A percentile compares a stretch with the other conserved stretches of the same genome.
phyloP scores from a whole-genome alignment of 2,329 filamentous ascomycete species.

The Fusarium siculi region DNA sequence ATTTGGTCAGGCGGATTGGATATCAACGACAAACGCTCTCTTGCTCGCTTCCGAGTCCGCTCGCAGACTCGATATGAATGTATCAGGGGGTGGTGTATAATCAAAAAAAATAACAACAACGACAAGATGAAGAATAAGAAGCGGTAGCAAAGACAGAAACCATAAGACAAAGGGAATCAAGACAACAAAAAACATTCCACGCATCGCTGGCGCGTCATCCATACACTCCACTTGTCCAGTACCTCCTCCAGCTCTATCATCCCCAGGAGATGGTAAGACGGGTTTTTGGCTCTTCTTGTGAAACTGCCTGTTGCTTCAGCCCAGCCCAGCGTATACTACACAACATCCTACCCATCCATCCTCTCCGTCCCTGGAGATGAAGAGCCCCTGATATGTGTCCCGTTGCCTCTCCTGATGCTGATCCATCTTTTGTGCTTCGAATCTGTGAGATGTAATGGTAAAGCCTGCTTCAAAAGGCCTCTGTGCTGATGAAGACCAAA shows the following conservation, averaged over 20 bases:
- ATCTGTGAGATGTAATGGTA: constrained; percentile 48
- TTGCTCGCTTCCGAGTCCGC: constrained; percentile 46
- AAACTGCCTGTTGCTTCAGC: constrained; percentile 19
- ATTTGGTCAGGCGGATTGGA: constrained; percentile 19
- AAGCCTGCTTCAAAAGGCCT: constrained; percentile 43
- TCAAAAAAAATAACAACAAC: constrained; percentile 43
- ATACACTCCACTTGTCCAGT: constrained; percentile 22
- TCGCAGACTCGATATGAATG: constrained; percentile 48
- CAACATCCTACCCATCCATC: constrained; percentile 28
- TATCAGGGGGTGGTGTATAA: constrained; percentile 50
- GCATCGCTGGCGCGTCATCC: constrained; percentile 35
- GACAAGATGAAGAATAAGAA: constrained; percentile 34
- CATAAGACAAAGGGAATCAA: constrained; percentile 47
- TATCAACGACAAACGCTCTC: constrained; percentile 47
- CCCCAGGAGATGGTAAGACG: constrained; percentile 9
- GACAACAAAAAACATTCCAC: constrained; percentile 33
- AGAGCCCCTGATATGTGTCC: constrained; percentile 33
- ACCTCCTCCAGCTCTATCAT: constrained; percentile 22
- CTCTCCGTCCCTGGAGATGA: constrained; percentile 33
- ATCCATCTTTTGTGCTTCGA: constrained; percentile 47
- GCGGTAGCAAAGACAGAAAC: constrained; percentile 41
- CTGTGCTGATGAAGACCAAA: constrained; percentile 27
- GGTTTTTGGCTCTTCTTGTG: background rate
- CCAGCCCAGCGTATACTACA: constrained; percentile 25
- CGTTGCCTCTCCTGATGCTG: constrained; percentile 41